Conservation (phyloP, 345 rosid genomes). For the Syzygium grande region DNA sequence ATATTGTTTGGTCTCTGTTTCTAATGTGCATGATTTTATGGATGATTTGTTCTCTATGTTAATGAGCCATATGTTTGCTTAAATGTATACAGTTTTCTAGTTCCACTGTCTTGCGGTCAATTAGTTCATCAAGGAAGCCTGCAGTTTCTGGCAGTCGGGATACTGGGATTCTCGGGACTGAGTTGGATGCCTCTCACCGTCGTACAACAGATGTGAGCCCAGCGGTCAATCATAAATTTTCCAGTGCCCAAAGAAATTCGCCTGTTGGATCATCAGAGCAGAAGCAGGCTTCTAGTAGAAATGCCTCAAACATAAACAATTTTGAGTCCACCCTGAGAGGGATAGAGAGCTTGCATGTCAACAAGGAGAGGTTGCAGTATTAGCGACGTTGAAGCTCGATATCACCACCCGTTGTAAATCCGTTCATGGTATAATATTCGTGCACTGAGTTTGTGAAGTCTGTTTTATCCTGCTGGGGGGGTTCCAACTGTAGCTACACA, state of each 20-base stretch:
- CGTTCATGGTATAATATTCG: background rate
- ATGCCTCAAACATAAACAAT: constrained; percentile 40
- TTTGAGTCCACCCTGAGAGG: constrained; percentile 74
- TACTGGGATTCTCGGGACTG: constrained; percentile 29
- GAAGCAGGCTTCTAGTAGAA: constrained; percentile 41
- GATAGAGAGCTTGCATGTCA: constrained; percentile 67
- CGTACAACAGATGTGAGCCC: constrained; percentile 31
- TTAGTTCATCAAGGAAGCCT: constrained; percentile 52
- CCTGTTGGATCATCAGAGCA: constrained; percentile 56
- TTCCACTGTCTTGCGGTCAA: constrained; percentile 49
- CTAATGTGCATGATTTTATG: background rate
- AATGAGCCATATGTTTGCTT: background rate
- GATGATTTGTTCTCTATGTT: background rate
- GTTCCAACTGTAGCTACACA: background rate
- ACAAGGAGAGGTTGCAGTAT: constrained; percentile 31
- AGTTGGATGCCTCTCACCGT: constrained; percentile 42
- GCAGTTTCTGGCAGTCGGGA: constrained; percentile 47
- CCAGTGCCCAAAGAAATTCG: constrained; percentile 45
- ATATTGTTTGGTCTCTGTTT: background rate
- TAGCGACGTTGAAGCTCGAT: constrained; percentile 3
- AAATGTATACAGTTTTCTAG: constrained; percentile 38
- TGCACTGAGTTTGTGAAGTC: background rate
- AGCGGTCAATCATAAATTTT: constrained; percentile 38
- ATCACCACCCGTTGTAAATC: constrained; percentile 27
- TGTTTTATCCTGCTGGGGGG: background rate